Evolutionary conservation across 1,139 yeast genomes (phyloP), one percentile per base, ranked within the genome.

Genomic region (Candida sojae): DNA sequence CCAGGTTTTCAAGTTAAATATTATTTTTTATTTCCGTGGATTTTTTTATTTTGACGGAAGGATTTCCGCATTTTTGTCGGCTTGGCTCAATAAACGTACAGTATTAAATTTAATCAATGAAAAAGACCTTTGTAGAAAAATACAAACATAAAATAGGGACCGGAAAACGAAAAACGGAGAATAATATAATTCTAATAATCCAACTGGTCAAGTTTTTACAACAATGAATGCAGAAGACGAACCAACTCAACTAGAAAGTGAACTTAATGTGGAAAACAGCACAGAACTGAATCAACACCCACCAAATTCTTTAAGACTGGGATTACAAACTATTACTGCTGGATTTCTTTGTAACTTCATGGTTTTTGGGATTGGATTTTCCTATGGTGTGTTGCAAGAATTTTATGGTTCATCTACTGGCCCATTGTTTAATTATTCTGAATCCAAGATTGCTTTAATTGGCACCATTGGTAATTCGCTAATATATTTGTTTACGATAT

Each of bases 361-460:
- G 51, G 70, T 68, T 1, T 68, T 69, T 51, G 74, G 74, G 0
- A 59, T 66, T 7, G 60, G 65, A 5, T 69, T 69, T 52, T 61
- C 72, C 11, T 69, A 64, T 50, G 74, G 73, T 49, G 67, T 69
- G 6, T 67, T 64, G 44, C 73, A 68, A 47, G 73, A 69, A 31
- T 68, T 54, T 49, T 69, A 68, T 45, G 57, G 64, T 1, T 58
- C 70, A 1, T 12, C 46, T 7, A 31, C 42, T 2, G 73, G 73
- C 1, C 73, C 74, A 2, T 53, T 69, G n/a, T 32, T 45, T 13
- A 13, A 44, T 3, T 48, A 53, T 26, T 51, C 64, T 4, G 61
- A 60, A 34, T 59, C 72, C 0, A 49, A 58, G 41, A 70, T 68
- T 17, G 65, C 74, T 0, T 49, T 68, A 39, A 60, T 69, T 12